Evolutionary conservation across 139 green algal genomes (phyloP), one percentile per base, ranked within the genome.

Genomic region (Coccomyxa sp.): DNA sequence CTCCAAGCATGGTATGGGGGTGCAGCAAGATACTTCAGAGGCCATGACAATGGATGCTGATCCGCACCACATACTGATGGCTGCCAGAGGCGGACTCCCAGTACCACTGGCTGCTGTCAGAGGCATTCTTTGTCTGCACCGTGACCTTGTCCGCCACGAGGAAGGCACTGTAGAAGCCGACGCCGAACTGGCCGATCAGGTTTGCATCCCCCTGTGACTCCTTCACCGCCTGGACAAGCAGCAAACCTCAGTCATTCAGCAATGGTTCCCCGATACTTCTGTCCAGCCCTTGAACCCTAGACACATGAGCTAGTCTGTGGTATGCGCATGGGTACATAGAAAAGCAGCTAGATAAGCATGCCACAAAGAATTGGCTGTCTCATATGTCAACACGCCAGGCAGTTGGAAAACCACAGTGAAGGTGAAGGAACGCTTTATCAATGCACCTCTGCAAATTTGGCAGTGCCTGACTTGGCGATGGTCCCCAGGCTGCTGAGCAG

Each of bases 121-220:
- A 81, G 83, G 93, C 89, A 84, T 81, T 92, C 88, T 96, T 98
- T 71, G 93, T 97, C 82, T 90, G 82, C 79, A 99, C 97, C 0
- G 79, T 93, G 59, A 99, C 93, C 3, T 83, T 80, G 89, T 97
- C 94, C 18, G 93, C 91, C 13, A 93, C 89, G 71, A 99, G 91
- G 91, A 99, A 99, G 21, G 95, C 92, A 0, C 94, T 98, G 92
- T 99, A 99, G 90, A 99, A 99, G 77, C 97, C 97, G 23, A 99
- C 97, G 81, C 97, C 97, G 93, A 99, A 99, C 90, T 98, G 94
- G 71, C 85, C 83, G 32, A 89, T 87, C 59, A 89, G 83, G 67
- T 87, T 86, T 45, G 84, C 82, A 60, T 87, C 84, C 0, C 78
- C 83, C 77, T 87, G 81, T n/a, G 75, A 57, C 78, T 89, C 28